phyloP scores from a whole-genome alignment of 106 monocot genomes.

The Allium cepa region DNA sequence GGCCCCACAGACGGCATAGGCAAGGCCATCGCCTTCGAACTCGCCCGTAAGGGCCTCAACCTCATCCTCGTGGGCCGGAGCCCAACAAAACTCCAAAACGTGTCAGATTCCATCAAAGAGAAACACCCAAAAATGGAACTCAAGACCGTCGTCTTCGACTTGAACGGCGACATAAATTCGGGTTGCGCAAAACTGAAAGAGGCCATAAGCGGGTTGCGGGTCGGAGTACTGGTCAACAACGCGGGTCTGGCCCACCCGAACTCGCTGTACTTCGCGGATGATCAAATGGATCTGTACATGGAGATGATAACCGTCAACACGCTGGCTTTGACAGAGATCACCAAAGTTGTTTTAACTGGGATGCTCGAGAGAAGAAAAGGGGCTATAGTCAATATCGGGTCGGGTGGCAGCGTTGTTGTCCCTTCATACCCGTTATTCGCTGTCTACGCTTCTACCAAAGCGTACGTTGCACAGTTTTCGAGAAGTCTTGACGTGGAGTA shows the following conservation, averaged over 20 bases:
- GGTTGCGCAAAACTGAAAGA: background rate
- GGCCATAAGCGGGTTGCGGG: constrained; percentile 45
- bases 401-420: constrained; percentile 51
- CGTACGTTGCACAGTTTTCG: constrained; percentile 20
- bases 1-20: constrained; percentile 90
- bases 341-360: constrained; percentile 41
- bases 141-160: constrained; percentile 58
- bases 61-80: constrained; percentile 81
- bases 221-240: constrained; percentile 71
- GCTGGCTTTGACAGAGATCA: constrained; percentile 45
- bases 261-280: constrained; percentile 69
- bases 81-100: constrained; percentile 51
- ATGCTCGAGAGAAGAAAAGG: constrained; percentile 55
- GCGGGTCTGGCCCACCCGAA: constrained; percentile 57
- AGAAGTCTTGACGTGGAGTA: background rate
- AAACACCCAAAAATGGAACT: constrained; percentile 6
- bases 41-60: constrained; percentile 55
- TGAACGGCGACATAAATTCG: constrained; percentile 14
- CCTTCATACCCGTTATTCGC: constrained; percentile 68
- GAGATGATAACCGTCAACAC: constrained; percentile 69
- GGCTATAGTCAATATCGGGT: constrained; percentile 71
- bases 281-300: constrained; percentile 41
- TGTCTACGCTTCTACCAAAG: constrained; percentile 81
- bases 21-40: constrained; percentile 59
- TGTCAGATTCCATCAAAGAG: constrained; percentile 26